Evolutionary conservation across 495 filamentous ascomycete species (phyloP).

Genomic region (Baudoinia panamericana): DNA sequence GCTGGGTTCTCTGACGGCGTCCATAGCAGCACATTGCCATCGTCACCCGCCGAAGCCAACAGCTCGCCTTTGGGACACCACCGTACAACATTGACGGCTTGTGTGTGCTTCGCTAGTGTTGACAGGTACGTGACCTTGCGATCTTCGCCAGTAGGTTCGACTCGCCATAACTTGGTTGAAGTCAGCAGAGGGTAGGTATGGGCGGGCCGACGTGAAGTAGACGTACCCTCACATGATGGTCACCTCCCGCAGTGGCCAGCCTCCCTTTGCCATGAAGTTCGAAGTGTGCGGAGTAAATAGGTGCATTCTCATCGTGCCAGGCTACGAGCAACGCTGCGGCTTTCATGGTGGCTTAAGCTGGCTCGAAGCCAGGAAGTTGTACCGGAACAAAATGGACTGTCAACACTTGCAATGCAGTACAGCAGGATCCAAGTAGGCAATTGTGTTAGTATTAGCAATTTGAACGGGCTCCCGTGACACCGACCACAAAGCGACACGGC

Average conservation of each 20-base stretch:
- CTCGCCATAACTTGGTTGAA: slow-evolving; percentile 92
- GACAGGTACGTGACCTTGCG: slow-evolving; percentile 80
- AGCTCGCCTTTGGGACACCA: slow-evolving; percentile 91
- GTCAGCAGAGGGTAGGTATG: slow-evolving; percentile 6
- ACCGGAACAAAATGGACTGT: slow-evolving; percentile 2
- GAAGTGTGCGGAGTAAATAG: slow-evolving; percentile 93
- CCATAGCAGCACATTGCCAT: slow-evolving; percentile 94
- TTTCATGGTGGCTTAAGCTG: slow-evolving; percentile 52
- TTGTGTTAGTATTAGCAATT: neutral
- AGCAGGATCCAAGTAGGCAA: neutral
- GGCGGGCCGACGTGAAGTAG: slow-evolving; percentile 13
- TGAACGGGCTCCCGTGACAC: too few relatives aligned
- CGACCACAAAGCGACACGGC: too few relatives aligned
- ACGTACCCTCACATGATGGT: slow-evolving; percentile 90
- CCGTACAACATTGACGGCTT: slow-evolving; percentile 95
- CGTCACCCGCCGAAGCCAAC: slow-evolving; percentile 87
- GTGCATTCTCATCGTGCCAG: slow-evolving; percentile 91
- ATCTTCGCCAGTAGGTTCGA: slow-evolving; percentile 76
- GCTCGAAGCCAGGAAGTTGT: slow-evolving; percentile 9
- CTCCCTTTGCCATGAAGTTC: slow-evolving; percentile 87
- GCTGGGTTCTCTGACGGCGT: slow-evolving; percentile 67
- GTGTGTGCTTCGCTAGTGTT: slow-evolving; percentile 82
- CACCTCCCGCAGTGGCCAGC: slow-evolving; percentile 85
- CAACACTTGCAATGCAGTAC: neutral
- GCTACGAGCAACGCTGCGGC: slow-evolving; percentile 79